Conservation (phyloP, 768 basidiomycete genomes). For the Mrakia hoshinonis region DNA sequence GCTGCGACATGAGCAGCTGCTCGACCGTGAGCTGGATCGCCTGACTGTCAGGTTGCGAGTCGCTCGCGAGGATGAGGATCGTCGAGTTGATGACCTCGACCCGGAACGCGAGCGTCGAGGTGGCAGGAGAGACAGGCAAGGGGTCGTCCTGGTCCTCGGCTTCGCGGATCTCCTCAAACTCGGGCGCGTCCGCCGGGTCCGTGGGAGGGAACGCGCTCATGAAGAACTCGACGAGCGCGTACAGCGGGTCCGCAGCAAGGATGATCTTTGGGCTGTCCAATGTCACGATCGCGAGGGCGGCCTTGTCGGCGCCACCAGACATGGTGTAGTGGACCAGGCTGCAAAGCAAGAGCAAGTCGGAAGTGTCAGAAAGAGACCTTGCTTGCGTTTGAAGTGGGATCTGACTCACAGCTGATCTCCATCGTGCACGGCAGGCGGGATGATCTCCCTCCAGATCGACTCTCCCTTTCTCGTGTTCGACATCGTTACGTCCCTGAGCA, state of each 20-base stretch:
- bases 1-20: constrained; percentile 79
- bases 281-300: constrained; percentile 69
- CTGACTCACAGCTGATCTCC: constrained; percentile 60
- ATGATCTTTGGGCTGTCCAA: constrained; percentile 88
- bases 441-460: constrained; percentile 85
- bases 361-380: background rate
- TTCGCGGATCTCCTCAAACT: constrained; percentile 27
- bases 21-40: constrained; percentile 77
- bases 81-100: constrained; percentile 85
- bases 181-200: constrained; percentile 27
- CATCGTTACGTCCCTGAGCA: constrained; percentile 85
- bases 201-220: constrained; percentile 47
- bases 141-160: constrained; percentile 29
- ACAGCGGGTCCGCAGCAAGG: constrained; percentile 82
- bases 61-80: constrained; percentile 77
- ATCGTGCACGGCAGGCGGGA: constrained; percentile 79
- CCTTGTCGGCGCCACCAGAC: constrained; percentile 51
- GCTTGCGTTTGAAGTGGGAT: background rate
- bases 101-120: constrained; percentile 51
- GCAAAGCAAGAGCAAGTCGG: background rate
- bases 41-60: constrained; percentile 65
- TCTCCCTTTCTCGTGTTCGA: constrained; percentile 72
- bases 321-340: constrained; percentile 77
- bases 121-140: constrained; percentile 8
- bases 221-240: constrained; percentile 80